Percentiles rank a stretch among this genome's conserved stretches.
Conservation (phyloP, 1,139 yeast species). For the Pneumocystis sp. region DNA sequence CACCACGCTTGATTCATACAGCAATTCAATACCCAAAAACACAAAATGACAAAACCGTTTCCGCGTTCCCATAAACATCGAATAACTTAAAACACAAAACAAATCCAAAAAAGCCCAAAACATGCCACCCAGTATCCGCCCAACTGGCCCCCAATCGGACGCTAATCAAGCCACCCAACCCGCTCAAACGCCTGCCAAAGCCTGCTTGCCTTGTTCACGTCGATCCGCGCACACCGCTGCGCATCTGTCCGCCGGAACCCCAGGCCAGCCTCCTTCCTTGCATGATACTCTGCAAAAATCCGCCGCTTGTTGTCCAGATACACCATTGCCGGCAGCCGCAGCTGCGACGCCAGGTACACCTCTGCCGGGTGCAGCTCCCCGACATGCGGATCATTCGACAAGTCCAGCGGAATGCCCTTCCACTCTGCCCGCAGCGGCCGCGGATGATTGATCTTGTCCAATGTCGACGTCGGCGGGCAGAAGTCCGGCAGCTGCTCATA, state of each 20-base stretch:
- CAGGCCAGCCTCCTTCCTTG: conserved; percentile 53
- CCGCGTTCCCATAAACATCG: no score
- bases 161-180: conserved; percentile 73
- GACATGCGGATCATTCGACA: conserved; percentile 58
- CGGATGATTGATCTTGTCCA: conserved; percentile 43
- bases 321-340: conserved; percentile 73
- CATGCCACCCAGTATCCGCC: no score
- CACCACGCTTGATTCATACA: no score
- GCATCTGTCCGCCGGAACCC: conserved; percentile 96
- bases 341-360: conserved; percentile 68
- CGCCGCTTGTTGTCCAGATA: conserved; percentile 87
- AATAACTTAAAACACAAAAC: no score
- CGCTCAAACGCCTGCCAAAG: conserved; percentile 84
- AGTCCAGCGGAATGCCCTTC: conserved; percentile 96
- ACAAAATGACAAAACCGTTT: no score
- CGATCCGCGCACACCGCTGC: conserved; percentile 92
- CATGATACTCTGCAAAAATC: conserved; percentile 74
- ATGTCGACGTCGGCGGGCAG: conserved; percentile 48
- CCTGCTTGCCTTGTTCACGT: conserved; percentile 89
- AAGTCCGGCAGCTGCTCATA: conserved; percentile 36
- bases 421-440: conserved; percentile 80
- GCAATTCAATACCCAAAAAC: no score
- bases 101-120: no score
- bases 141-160: no score
- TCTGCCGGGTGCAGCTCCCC: conserved; percentile 80